Evolutionary conservation across 2,329 filamentous ascomycete genomes (phyloP).

Genomic region (Aspergillus sp.): DNA sequence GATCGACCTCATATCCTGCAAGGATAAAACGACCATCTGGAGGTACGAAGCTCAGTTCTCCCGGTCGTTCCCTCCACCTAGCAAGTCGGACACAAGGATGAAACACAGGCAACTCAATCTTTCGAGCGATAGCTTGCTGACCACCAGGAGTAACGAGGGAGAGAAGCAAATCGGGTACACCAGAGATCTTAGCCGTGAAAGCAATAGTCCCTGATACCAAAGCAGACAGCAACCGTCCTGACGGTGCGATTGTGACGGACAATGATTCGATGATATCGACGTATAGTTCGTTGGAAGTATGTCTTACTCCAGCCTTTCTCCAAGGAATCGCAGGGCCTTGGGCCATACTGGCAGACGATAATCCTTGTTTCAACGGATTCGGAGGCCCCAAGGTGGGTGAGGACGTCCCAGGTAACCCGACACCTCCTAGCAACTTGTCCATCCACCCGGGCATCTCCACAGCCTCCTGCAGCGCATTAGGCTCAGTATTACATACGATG

Average conservation of each 20-base stretch:
- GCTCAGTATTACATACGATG: constrained; percentile 82
- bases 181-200: constrained; percentile 92
- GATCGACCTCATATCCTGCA: constrained; percentile 88
- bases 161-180: constrained; percentile 83
- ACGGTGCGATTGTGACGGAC: constrained; percentile 82
- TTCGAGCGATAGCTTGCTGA: constrained; percentile 66
- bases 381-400: constrained; percentile 35
- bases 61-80: constrained; percentile 83
- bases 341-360: constrained; percentile 28
- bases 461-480: constrained; percentile 83
- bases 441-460: constrained; percentile 90
- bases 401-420: constrained; percentile 55
- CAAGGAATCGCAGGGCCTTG: constrained; percentile 66
- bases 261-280: constrained; percentile 92
- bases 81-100: constrained; percentile 90
- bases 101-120: constrained; percentile 87
- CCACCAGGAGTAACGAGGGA: constrained; percentile 75
- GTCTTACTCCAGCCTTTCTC: constrained; percentile 85
- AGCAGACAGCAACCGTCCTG: constrained; percentile 78
- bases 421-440: constrained; percentile 81
- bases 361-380: constrained; percentile 37
- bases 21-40: constrained; percentile 95
- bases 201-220: constrained; percentile 89
- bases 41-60: constrained; percentile 91
- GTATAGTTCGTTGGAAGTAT: constrained; percentile 96